These are phyloP conservation scores for Fusarium citri DNA, from an alignment of 2,329 filamentous ascomycete genomes.

Conservation along the genomic window DNA sequence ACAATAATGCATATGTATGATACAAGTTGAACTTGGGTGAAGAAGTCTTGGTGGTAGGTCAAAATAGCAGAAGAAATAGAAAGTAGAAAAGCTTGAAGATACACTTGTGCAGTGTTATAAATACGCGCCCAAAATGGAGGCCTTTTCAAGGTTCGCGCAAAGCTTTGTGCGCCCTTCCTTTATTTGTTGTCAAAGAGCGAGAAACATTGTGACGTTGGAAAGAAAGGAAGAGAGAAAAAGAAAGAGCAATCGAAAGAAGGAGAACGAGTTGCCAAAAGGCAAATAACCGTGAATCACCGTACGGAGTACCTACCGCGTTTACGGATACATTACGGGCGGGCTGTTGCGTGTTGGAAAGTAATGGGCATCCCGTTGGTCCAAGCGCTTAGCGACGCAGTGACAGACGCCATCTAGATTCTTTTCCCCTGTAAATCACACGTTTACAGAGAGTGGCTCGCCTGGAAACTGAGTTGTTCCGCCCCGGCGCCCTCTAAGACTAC, in stretches of 20 bases:
- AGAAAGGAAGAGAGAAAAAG: slow-evolving; percentile 9
- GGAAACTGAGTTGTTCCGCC: slow-evolving; percentile 24
- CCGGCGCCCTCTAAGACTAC: not conserved
- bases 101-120: not conserved
- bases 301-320: slow-evolving; percentile 9
- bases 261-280: slow-evolving; percentile 37
- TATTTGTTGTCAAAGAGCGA: not conserved
- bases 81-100: not conserved
- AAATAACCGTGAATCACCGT: not conserved
- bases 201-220: not conserved
- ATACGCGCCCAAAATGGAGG: not conserved
- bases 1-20: not conserved
- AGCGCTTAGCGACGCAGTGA: slow-evolving; percentile 15
- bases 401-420: not conserved
- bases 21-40: not conserved
- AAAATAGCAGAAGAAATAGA: not conserved
- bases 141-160: not conserved
- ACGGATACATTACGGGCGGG: slow-evolving; percentile 21
- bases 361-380: slow-evolving; percentile 36
- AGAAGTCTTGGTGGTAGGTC: not conserved
- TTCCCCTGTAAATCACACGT: not conserved
- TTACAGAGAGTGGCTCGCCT: slow-evolving; percentile 2
- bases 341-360: slow-evolving; percentile 1
- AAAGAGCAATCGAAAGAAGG: not conserved
- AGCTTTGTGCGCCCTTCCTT: not conserved